Conservation (phyloP, 768 basidiomycete species). For the Mycena pura region DNA sequence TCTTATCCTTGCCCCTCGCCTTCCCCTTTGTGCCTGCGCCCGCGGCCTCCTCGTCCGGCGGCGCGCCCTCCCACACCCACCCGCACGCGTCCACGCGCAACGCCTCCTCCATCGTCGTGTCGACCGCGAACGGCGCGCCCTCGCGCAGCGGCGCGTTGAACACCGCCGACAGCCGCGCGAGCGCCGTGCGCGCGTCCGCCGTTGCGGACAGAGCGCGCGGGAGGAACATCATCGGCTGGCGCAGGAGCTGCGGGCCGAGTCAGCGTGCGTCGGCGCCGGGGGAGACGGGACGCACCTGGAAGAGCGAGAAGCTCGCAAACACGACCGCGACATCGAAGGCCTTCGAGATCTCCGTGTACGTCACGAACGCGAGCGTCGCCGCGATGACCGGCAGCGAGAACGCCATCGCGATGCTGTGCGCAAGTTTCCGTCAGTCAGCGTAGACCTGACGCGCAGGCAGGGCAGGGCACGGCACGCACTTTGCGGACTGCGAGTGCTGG, state of each 20-base stretch:
- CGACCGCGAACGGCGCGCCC: slow-evolving; percentile 46
- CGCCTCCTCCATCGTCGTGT: slow-evolving; percentile 52
- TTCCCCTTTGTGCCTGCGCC: no score
- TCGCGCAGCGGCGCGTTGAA: slow-evolving; percentile 62
- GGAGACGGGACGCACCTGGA: slow-evolving; percentile 11
- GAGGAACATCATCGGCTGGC: slow-evolving; percentile 74
- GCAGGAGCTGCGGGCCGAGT: slow-evolving; percentile 67
- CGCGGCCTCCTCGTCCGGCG: slow-evolving; percentile 2
- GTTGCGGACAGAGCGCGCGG: slow-evolving; percentile 67
- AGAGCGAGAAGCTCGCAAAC: slow-evolving; percentile 49
- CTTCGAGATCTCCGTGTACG: slow-evolving; percentile 61
- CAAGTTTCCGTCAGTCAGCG: no score
- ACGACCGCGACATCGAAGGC: slow-evolving; percentile 69
- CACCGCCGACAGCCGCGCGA: slow-evolving; percentile 56
- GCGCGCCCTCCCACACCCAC: slow-evolving; percentile 64
- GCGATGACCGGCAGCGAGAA: slow-evolving; percentile 69
- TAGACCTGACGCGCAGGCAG: no score
- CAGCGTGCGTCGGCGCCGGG: slow-evolving; percentile 38
- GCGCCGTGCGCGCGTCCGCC: slow-evolving; percentile 69
- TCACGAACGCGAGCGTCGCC: slow-evolving; percentile 69
- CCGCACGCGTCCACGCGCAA: slow-evolving; percentile 57
- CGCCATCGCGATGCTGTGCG: slow-evolving; percentile 54
- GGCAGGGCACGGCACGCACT: slow-evolving; percentile 44
- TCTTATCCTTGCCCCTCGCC: slow-evolving; percentile 10
- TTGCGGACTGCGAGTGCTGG: slow-evolving; percentile 65